Evolutionary conservation across 129 eudicot species (phyloP).

Genomic region (Solidago caesia): DNA sequence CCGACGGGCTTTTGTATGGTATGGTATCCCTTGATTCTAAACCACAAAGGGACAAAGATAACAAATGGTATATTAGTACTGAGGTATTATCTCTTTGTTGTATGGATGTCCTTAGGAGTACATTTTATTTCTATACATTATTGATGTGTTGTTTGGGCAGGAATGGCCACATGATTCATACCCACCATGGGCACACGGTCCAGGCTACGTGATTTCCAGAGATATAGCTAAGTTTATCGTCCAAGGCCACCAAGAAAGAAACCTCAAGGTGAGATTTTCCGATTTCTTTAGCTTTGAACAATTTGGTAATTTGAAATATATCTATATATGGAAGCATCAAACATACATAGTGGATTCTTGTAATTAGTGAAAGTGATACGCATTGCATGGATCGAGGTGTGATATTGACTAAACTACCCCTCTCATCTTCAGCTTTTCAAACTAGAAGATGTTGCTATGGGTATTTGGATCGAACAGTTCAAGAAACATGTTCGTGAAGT

Average conservation of each 20-base stretch:
- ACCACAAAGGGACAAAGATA: conserved; percentile 81
- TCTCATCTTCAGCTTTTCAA: conserved; percentile 61
- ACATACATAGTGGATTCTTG: not conserved
- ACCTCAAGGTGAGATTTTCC: conserved; percentile 51
- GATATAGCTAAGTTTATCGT: conserved; percentile 81
- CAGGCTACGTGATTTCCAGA: conserved; percentile 81
- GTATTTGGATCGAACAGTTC: conserved; percentile 76
- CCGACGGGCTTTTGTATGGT: conserved; percentile 74
- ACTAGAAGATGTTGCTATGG: conserved; percentile 95
- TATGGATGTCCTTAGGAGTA: not conserved
- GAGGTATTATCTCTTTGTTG: conserved; percentile 51
- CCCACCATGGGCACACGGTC: conserved; percentile 99
- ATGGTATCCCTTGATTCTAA: conserved; percentile 68
- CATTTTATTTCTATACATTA: too few species aligned
- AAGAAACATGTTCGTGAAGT: conserved; percentile 52
- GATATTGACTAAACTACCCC: not conserved
- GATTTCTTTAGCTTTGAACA: not conserved
- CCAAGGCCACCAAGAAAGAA: conserved; percentile 63
- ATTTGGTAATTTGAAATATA: conserved; percentile 6
- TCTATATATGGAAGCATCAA: not conserved
- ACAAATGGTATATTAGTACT: conserved; percentile 81
- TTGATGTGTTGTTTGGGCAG: conserved; percentile 40
- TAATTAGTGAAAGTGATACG: conserved; percentile 1
- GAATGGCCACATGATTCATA: conserved; percentile 78
- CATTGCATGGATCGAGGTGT: conserved; percentile 1